Evolutionary conservation across 352 stramenopile genomes (phyloP).

Genomic region (Globisporangium cederbergense): DNA sequence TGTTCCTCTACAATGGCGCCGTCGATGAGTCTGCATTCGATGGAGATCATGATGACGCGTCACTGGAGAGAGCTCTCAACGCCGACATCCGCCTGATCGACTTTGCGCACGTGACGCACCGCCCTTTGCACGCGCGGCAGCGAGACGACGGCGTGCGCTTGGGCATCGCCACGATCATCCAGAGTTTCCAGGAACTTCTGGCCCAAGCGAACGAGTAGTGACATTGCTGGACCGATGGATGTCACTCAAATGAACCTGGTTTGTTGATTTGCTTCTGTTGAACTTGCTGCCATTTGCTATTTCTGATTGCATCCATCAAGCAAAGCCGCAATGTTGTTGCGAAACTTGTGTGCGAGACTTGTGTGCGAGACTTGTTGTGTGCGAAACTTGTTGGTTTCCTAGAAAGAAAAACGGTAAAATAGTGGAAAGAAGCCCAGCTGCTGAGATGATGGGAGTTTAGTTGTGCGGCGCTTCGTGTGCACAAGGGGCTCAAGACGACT

Average conservation of each 20-base stretch:
- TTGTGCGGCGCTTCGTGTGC: not conserved
- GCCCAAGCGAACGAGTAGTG: not conserved
- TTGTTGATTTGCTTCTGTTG: too few species aligned
- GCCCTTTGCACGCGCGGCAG: constrained; percentile 10
- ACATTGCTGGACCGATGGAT: not conserved
- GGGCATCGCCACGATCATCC: constrained; percentile 47
- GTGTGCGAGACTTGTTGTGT: not conserved
- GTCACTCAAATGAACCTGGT: not conserved
- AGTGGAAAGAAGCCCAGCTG: not conserved
- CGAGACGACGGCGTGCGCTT: constrained; percentile 59
- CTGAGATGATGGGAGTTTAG: not conserved
- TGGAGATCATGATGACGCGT: constrained; percentile 24
- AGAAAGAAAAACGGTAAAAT: not conserved
- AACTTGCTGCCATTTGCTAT: too few species aligned
- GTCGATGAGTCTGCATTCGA: not conserved
- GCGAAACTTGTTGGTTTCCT: not conserved
- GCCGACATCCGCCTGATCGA: constrained; percentile 81
- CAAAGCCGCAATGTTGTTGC: not conserved
- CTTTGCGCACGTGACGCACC: constrained; percentile 66
- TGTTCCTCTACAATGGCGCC: constrained; percentile 92
- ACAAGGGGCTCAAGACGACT: not conserved
- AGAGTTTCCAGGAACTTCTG: constrained; percentile 52
- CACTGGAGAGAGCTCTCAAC: constrained; percentile 6
- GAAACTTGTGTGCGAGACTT: too few species aligned
- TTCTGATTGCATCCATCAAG: not conserved